Base-by-base conservation (phyloP, 2,329 filamentous ascomycete genomes). In the Trichoderma gracile region DNA sequence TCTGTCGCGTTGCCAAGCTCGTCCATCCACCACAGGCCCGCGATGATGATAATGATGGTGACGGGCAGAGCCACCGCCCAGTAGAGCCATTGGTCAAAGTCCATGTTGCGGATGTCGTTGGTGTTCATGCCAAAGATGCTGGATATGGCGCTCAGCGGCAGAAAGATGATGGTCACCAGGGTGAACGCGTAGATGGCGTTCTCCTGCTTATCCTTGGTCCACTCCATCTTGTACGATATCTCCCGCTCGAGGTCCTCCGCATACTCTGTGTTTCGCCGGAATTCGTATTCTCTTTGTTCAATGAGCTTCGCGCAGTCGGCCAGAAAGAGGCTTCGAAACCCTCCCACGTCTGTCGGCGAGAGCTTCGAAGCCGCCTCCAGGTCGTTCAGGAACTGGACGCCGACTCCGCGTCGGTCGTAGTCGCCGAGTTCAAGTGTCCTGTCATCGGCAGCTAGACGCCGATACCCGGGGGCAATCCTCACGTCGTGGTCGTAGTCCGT, bases 101-200 rank as follows among this genome's bases (percentile, higher is more conserved):
- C 73, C 77, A 82, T 81, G 67, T 84, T 78, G 27, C 81, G 77
- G 5, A 84, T 74, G 68, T 84, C 82, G 55, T 72, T 73, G 4
- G 81, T 81, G 70, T 84, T 84, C 80, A 84, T 84, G 61, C 82
- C 82, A 67, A 84, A 81, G 63, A 83, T 78, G 69, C 78, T 80
- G 12, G 80, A 78, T 3, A 83, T 75, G 30, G 79, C 74, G 56
- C 77, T 77, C 7, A 83, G 73, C 0, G 81, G 81, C 14, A 83
- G 70, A 67, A 83, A 83, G 50, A 83, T 70, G 64, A 81, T 77
- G 5, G 81, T 82, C 10, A 81, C 79, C 55, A 83, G 75, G 5
- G 81, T 82, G 64, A 83, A 82, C 46, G 78, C 79, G 65, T 81
- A 81, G 56, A 82, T 79, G 53, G 80, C 79, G 43, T 77, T 77